phyloP scores from a whole-genome alignment of 306 rosid species.

The Castanopsis chinensis region DNA sequence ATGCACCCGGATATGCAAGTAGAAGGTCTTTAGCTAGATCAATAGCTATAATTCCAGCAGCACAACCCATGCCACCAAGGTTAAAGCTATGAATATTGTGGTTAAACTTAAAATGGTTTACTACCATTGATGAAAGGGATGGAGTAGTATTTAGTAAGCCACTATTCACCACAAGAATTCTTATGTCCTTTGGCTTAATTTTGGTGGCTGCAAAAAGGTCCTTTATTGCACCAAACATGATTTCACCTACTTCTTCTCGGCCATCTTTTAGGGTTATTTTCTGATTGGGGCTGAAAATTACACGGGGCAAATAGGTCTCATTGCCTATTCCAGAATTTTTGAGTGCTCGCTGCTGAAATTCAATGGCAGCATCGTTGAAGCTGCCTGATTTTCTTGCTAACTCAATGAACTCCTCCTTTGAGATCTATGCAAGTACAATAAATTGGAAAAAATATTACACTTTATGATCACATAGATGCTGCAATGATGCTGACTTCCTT shows the following conservation, averaged over 20 bases:
- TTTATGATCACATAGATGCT: too few species aligned
- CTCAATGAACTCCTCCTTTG: constrained; percentile 56
- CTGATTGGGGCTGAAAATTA: constrained; percentile 37
- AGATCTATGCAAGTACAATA: constrained; percentile 27
- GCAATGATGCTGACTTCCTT: too few species aligned
- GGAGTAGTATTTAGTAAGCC: too few species aligned
- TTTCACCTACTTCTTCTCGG: constrained; percentile 50
- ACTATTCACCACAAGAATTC: too few species aligned
- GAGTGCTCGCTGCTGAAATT: constrained; percentile 47
- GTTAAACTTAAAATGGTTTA: constrained; percentile 59
- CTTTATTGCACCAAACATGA: constrained; percentile 49
- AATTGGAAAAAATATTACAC: not conserved
- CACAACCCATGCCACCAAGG: constrained; percentile 75
- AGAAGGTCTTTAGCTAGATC: constrained; percentile 69
- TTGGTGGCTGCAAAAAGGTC: too few species aligned
- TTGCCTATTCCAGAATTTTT: constrained; percentile 60
- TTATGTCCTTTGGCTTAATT: too few species aligned
- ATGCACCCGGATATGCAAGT: constrained; percentile 44
- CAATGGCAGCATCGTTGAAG: constrained; percentile 49
- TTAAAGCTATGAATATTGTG: constrained; percentile 61
- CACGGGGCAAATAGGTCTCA: constrained; percentile 49
- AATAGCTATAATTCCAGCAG: constrained; percentile 68
- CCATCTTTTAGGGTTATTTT: constrained; percentile 38
- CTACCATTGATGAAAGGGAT: constrained; percentile 33
- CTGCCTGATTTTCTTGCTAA: constrained; percentile 53